phyloP scores from a whole-genome alignment of 176 grass and related monocot genomes.

The Metroxylon sagu region DNA sequence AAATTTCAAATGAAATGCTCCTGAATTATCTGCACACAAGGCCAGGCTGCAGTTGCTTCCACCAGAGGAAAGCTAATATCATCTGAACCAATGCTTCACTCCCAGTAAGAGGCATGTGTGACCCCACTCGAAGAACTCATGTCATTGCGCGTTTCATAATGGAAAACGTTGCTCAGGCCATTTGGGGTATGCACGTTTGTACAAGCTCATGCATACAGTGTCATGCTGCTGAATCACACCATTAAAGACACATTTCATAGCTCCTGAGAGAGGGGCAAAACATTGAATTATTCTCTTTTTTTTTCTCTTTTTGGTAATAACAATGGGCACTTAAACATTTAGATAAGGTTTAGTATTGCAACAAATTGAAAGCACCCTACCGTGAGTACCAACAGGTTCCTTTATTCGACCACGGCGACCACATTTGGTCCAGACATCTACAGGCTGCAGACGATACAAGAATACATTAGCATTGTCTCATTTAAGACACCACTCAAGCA shows the following conservation, averaged over 20 bases:
- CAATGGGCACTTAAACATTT: too few relatives aligned
- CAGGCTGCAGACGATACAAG: slow-evolving; percentile 36
- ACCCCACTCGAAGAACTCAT: not conserved
- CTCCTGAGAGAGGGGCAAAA: slow-evolving; percentile 27
- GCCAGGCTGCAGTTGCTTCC: too few relatives aligned
- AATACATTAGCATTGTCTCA: not conserved
- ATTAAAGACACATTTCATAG: slow-evolving; percentile 93
- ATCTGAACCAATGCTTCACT: slow-evolving; percentile 1
- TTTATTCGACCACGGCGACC: slow-evolving; percentile 79
- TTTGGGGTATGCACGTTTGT: slow-evolving; percentile 77
- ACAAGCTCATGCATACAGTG: slow-evolving; percentile 87
- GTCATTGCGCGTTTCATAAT: not conserved
- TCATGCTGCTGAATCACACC: slow-evolving; percentile 84
- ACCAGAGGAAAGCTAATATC: too few relatives aligned
- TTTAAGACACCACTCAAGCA: not conserved
- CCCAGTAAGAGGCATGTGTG: not conserved
- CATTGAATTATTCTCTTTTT: not conserved
- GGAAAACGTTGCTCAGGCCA: slow-evolving; percentile 72
- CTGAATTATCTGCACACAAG: too few relatives aligned
- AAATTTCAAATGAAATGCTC: too few relatives aligned
- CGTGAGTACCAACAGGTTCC: slow-evolving; percentile 89
- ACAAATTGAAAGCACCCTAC: slow-evolving; percentile 13
- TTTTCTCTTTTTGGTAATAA: too few relatives aligned
- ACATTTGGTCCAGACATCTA: slow-evolving; percentile 84
- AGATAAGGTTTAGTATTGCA: too few relatives aligned